Base-by-base conservation (phyloP, 495 filamentous ascomycete genomes). In the Tetracladium setigerum region DNA sequence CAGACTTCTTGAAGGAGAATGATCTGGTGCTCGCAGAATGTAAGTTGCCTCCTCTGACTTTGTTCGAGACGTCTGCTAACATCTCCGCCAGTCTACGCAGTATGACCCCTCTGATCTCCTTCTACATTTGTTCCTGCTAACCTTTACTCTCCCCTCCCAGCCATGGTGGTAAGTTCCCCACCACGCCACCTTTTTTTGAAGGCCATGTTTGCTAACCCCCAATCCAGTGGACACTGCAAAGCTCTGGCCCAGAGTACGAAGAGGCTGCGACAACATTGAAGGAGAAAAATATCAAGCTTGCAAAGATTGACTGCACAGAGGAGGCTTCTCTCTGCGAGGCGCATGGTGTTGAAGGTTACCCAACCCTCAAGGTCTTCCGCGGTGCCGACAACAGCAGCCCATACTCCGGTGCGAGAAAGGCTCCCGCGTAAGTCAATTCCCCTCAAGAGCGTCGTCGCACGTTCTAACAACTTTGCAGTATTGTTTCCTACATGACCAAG, bases 401-500 rank as follows among this genome's bases (percentile, higher is more conserved):
- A 41, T 99, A 97, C 67, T 75, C 73, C 54, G 92, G 92, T 59
- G 83, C 86, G 66, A 79, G 92, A 63, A 94, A 99, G 75, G 81
- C 89, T 39, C 83, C 81, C 61, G 82, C 89, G 88, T 92, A 71
- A 71, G 87, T 81, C 38, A 10, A 38, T n/a, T 18, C 37, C 47
- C 10, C 36, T 35, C 11, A 40, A 35, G 17, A 12, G 31, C 18
- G 22, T 2, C 11, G 15, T 11, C 41, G 11, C 0, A 30, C 34
- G 14, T 47, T 44, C 64, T 76, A 55, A 74, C 46, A n/a, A 1
- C 13, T 17, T 38, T 4, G 19, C 33, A 92, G 87, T 38, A 95
- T 98, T 66, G 82, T 94, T 33, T 98, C 92, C 18, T 97, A 95
- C 74, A 99, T 99, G 92, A 85, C 84, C 63, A 99, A 99, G 77